Conservation (phyloP, 805 yeast species). For the Yamadazyma scolyti region DNA sequence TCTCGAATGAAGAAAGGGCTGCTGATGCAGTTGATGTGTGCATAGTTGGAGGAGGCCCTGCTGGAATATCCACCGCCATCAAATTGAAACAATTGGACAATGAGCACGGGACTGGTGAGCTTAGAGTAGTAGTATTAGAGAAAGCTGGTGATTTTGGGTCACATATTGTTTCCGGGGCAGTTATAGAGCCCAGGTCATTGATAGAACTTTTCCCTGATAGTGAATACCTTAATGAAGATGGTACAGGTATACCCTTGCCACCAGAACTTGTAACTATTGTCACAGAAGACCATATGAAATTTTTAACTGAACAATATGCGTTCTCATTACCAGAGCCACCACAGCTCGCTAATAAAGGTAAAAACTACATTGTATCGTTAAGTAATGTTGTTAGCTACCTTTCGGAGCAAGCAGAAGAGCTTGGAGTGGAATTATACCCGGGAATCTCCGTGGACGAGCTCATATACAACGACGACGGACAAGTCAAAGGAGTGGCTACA, state of each 20-base stretch:
- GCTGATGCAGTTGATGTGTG: conserved; percentile 89
- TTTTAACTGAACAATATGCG: conserved; percentile 55
- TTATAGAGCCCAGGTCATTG: conserved; percentile 84
- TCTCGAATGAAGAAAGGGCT: conserved; percentile 64
- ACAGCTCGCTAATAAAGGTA: conserved; percentile 75
- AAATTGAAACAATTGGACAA: conserved; percentile 79
- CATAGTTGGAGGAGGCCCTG: conserved; percentile 97
- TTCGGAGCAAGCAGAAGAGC: conserved; percentile 83
- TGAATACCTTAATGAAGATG: conserved; percentile 44
- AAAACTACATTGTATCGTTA: conserved; percentile 81
- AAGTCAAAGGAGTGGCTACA: conserved; percentile 86
- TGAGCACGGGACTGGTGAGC: conserved; percentile 56
- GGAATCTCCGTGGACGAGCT: conserved; percentile 83
- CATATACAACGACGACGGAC: conserved; percentile 51
- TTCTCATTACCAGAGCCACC: conserved; percentile 91
- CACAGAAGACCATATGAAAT: conserved; percentile 68
- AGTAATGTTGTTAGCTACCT: conserved; percentile 77
- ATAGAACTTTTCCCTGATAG: conserved; percentile 77
- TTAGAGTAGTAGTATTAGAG: conserved; percentile 86
- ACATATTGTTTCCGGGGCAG: conserved; percentile 92
- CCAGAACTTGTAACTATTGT: conserved; percentile 72
- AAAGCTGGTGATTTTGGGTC: conserved; percentile 92
- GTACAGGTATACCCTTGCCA: conserved; percentile 72
- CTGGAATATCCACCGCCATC: conserved; percentile 94
- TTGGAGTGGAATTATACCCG: conserved; percentile 93